Evolutionary conservation across 441 rosid species (phyloP), one percentile per base, ranked within the genome.

Genomic region (Raphanus hybrid): DNA sequence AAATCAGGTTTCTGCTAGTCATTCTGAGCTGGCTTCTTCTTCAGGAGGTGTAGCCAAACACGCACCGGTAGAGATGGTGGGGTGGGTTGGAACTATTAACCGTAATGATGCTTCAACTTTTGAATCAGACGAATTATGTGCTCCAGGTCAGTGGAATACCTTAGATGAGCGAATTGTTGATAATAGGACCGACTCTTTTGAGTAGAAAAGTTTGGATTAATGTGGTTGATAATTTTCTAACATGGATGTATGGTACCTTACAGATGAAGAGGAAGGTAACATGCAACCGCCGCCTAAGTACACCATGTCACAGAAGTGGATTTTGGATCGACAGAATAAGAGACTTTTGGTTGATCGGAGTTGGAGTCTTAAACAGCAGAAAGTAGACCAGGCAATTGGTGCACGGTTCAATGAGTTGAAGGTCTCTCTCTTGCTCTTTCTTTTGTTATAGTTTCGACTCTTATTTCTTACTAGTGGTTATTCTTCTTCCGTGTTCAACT

Each of bases 241-340:
- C 78, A 80, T 73, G 82, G 80, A 45, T 48, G 39, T 78, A 70
- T 70, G 34, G 76, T 71, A 76, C 80, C 67, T 85, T 39, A 64
- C 85, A 80, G 92, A 85, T 69, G 89, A 88, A 75, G 90, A 83
- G 16, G 92, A 81, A 77, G 93, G 83, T 71, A 87, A 72, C 74
- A 81, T 83, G 59, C 84, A 75, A 45, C 91, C 87, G 55, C 69
- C 87, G 75, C 95, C 94, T 59, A 90, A 86, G 86, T 83, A 82
- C 78, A 90, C 97, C 18, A 90, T 91, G 96, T 87, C 85, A 67
- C 96, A 94, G 85, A 92, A 89, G 63, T 94, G 97, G 98, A 83
- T 94, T 70, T 79, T 86, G 85, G 90, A 88, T 86, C 85, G 80
- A 70, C 94, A 84, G 83, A 89, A 84, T 77, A 87, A 78, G 86